phyloP scores from a whole-genome alignment of 768 basidiomycete genomes.

The Termitomyces sp. region DNA sequence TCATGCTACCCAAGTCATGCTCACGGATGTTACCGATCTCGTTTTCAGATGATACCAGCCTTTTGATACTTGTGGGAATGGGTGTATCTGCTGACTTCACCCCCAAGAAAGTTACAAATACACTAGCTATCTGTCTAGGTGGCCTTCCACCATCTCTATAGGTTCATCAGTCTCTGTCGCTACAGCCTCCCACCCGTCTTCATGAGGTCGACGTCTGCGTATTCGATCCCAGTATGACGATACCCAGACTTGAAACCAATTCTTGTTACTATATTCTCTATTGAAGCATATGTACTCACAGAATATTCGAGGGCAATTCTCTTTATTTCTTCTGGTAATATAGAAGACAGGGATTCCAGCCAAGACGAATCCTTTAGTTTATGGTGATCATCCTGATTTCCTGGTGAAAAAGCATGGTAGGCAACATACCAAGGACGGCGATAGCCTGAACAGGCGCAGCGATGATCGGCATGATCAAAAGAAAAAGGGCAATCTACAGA shows the following conservation, averaged over 20 bases:
- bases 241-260: slow-evolving; percentile 30
- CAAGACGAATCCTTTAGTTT: slow-evolving; percentile 61
- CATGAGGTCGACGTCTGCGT: slow-evolving; percentile 44
- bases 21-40: neutral
- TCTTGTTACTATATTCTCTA: neutral
- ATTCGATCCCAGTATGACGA: slow-evolving; percentile 38
- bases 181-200: slow-evolving; percentile 73
- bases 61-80: neutral
- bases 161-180: slow-evolving; percentile 67
- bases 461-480: slow-evolving; percentile 91
- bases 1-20: neutral
- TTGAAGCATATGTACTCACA: slow-evolving; percentile 28
- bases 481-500: slow-evolving; percentile 74
- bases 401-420: neutral
- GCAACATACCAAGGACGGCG: slow-evolving; percentile 71
- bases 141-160: slow-evolving; percentile 58
- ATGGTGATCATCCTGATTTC: neutral
- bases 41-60: neutral
- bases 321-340: slow-evolving; percentile 53
- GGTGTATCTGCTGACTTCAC: too few relatives aligned
- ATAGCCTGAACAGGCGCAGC: slow-evolving; percentile 88
- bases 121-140: slow-evolving; percentile 13
- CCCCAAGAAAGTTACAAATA: neutral
- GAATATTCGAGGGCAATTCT: slow-evolving; percentile 32
- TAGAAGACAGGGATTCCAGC: slow-evolving; percentile 83